phyloP scores from a whole-genome alignment of 805 yeast species.

The Debaryomyces tyrocola region DNA sequence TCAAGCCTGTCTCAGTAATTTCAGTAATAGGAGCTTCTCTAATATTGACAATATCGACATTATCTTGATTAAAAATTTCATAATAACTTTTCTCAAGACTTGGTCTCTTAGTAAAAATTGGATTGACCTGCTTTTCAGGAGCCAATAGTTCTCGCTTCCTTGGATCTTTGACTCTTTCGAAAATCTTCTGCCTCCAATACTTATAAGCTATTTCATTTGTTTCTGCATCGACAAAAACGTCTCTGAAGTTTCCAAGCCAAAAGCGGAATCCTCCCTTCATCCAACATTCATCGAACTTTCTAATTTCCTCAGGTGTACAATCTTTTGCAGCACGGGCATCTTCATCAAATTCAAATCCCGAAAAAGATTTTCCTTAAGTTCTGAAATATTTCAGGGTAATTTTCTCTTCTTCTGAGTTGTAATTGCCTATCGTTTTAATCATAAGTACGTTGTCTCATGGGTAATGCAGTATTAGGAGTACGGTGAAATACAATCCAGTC shows the following conservation, averaged over 20 bases:
- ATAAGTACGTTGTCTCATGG: conserved; percentile 11
- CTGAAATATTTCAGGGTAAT: conserved; percentile 5
- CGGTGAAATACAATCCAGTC: conserved; percentile 13
- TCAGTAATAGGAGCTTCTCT: conserved; percentile 8
- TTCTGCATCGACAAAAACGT: conserved; percentile 12
- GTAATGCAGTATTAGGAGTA: conserved; percentile 13
- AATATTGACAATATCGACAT: conserved; percentile 21
- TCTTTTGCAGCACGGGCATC: conserved; percentile 4
- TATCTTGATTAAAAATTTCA: conserved; percentile 12
- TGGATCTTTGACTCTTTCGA: conserved; percentile 18
- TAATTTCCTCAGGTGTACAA: conserved; percentile 12
- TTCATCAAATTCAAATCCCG: neutral
- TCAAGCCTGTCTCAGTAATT: conserved; percentile 14
- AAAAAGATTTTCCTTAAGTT: conserved; percentile 7
- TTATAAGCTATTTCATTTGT: conserved; percentile 16
- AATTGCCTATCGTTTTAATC: conserved; percentile 1
- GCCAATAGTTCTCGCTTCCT: conserved; percentile 15
- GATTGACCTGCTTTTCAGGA: conserved; percentile 17
- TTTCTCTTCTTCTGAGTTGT: conserved; percentile 6
- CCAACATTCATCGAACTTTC: conserved; percentile 16
- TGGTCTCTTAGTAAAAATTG: conserved; percentile 17
- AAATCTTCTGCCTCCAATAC: conserved; percentile 17
- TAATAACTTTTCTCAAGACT: conserved; percentile 18
- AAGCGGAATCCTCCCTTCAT: conserved; percentile 23
- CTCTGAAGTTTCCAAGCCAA: conserved; percentile 22